Conservation (phyloP, 2,329 filamentous ascomycete genomes). For the Sordariomycetes sp. region DNA sequence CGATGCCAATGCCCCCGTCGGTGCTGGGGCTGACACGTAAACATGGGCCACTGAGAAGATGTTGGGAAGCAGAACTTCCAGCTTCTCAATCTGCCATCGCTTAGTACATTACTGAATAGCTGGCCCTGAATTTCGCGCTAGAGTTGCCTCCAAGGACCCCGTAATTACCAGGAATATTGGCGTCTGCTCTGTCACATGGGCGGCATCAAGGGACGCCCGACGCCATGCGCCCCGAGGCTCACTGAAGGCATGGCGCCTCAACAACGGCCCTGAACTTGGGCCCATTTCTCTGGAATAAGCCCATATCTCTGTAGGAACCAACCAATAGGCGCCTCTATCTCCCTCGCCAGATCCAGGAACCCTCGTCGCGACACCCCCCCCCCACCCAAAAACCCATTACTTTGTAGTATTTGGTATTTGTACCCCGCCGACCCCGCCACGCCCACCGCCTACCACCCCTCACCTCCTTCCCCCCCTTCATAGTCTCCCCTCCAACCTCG, state of each 20-base stretch:
- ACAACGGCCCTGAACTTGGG: not conserved
- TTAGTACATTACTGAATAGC: too few relatives aligned
- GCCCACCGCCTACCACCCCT: not conserved
- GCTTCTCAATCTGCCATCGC: too few relatives aligned
- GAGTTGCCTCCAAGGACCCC: too few relatives aligned
- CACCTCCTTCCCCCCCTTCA: not conserved
- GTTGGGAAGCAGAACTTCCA: not conserved
- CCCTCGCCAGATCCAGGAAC: not conserved
- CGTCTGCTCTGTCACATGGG: not conserved
- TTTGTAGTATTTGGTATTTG: too few relatives aligned
- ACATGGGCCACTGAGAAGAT: not conserved
- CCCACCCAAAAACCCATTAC: not conserved
- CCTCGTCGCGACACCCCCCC: not conserved
- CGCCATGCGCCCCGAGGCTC: not conserved
- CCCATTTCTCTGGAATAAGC: too few relatives aligned
- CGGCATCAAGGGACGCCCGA: not conserved
- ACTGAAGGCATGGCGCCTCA: not conserved
- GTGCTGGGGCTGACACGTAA: not conserved
- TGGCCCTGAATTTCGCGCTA: too few relatives aligned
- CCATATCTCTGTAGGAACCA: not conserved
- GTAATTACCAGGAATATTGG: too few relatives aligned
- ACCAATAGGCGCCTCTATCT: not conserved
- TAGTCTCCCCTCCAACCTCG: slow-evolving; percentile 5
- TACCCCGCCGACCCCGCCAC: not conserved
- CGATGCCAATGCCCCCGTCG: not conserved